phyloP scores from a whole-genome alignment of 352 stramenopile genomes.

The Phytopythium vexans region DNA sequence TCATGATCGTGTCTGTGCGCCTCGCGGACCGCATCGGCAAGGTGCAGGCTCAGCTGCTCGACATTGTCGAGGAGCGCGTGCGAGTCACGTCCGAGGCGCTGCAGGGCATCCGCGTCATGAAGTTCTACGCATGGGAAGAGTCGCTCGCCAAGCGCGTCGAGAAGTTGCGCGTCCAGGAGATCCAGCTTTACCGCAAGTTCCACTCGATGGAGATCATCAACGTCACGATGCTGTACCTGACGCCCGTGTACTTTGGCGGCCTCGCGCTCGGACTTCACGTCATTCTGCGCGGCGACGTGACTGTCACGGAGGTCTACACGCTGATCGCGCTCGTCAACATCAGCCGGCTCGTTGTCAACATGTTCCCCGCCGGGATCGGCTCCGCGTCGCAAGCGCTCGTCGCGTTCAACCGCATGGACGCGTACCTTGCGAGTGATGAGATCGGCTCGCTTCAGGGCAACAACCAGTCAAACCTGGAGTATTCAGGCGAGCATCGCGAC shows the following conservation, averaged over 20 bases:
- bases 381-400: constrained; percentile 16
- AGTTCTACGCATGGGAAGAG: constrained; percentile 85
- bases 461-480: constrained; percentile 9
- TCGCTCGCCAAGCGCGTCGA: constrained; percentile 35
- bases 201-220: constrained; percentile 52
- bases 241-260: constrained; percentile 32
- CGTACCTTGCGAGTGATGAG: constrained; percentile 17
- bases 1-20: constrained; percentile 6
- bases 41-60: constrained; percentile 9
- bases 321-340: constrained; percentile 30
- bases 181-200: constrained; percentile 41
- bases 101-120: constrained; percentile 81
- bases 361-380: constrained; percentile 19
- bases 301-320: constrained; percentile 38
- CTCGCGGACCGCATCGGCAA: constrained; percentile 4
- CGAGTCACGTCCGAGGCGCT: constrained; percentile 91
- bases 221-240: constrained; percentile 45
- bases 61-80: constrained; percentile 63
- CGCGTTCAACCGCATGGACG: constrained; percentile 19
- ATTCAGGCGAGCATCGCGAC: no score
- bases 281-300: constrained; percentile 25
- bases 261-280: constrained; percentile 45
- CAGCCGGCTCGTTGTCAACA: constrained; percentile 11
- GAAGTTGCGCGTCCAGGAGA: constrained; percentile 32
- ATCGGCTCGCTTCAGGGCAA: not conserved